Evolutionary conservation across 108 stramenopile genomes (phyloP), one percentile per base, ranked within the genome.

Genomic region (Fragilaria radians): DNA sequence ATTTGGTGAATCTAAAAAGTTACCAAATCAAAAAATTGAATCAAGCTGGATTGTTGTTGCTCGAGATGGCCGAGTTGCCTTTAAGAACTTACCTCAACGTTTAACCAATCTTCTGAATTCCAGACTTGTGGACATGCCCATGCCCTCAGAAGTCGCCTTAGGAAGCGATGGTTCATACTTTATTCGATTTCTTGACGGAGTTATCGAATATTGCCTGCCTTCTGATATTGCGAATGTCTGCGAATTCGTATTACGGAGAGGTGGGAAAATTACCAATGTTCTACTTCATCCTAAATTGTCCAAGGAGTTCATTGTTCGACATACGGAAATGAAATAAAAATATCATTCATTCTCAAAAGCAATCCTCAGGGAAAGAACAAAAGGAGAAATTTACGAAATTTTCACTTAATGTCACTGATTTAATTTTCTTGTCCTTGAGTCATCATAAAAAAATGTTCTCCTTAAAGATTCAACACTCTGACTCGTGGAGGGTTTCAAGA

Each of bases 1-100:
- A 0, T 88, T 91, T 67, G 89, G 89, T 5, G 65, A 68, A 5
- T 27, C 66, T 5, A 32, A 32, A 21, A 57, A n/a, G 30, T 24
- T 27, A 3, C n/a, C n/a, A 18, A 19, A 57, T n/a, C 32, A 4
- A 4, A 48, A 59, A n/a, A 42, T 59, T 24, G 27, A 54, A 14
- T 57, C 64, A 0, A 19, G 21, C 0, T 90, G 85, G 85, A 77
- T 91, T 46, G 66, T 87, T 31, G 48, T 91, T 11, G 70, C 74
- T 24, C 59, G 71, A 25, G 80, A 91, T 67, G 89, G 89, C 0
- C 68, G 71, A 26, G 77, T 73, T 14, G 82, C 70, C n/a, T 91
- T 83, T 80, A 85, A 80, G 69, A 88, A 88, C 60, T 52, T 91
- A 9, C 86, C 89, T 19, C 69, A 61, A 17, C 71, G 78, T n/a